Evolutionary conservation across 805 yeast species (phyloP).

Genomic region (Candida silvicultrix): DNA sequence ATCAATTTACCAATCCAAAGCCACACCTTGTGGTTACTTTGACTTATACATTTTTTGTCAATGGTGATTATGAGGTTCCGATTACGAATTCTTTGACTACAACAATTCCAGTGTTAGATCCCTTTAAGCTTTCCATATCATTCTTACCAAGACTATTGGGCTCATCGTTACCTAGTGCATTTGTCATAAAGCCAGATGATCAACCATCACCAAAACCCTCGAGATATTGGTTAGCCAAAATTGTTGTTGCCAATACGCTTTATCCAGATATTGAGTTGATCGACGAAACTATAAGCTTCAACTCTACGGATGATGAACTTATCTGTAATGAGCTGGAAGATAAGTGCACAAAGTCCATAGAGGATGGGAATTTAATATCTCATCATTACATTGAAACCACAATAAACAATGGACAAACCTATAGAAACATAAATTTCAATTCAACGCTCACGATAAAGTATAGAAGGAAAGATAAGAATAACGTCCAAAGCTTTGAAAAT

Average conservation of each 20-base stretch:
- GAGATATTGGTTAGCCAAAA: constrained; percentile 30
- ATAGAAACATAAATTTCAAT: constrained; percentile 30
- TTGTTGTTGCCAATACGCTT: constrained; percentile 22
- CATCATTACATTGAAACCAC: constrained; percentile 24
- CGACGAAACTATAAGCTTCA: constrained; percentile 19
- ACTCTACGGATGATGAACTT: constrained; percentile 28
- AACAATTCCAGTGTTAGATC: constrained; percentile 22
- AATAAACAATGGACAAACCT: constrained; percentile 31
- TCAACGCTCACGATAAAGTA: constrained; percentile 25
- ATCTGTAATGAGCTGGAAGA: constrained; percentile 23
- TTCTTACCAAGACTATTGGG: constrained; percentile 27
- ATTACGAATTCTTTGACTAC: constrained; percentile 20
- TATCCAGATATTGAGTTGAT: constrained; percentile 29
- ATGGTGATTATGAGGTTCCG: constrained; percentile 23
- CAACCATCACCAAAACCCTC: constrained; percentile 23
- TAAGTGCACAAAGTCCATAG: constrained; percentile 1
- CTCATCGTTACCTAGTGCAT: constrained; percentile 24
- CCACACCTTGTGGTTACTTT: constrained; percentile 9
- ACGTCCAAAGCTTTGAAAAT: constrained; percentile 25
- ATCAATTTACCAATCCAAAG: not conserved
- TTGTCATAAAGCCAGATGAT: constrained; percentile 12
- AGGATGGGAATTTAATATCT: constrained; percentile 6
- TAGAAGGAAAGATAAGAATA: constrained; percentile 23
- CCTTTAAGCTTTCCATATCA: constrained; percentile 24
- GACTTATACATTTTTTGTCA: constrained; percentile 21